Percentiles rank a stretch among this genome's conserved stretches.
These are phyloP conservation scores for Pichia sp. DNA, from an alignment of 1,139 yeast genomes.

Conservation along the genomic window DNA sequence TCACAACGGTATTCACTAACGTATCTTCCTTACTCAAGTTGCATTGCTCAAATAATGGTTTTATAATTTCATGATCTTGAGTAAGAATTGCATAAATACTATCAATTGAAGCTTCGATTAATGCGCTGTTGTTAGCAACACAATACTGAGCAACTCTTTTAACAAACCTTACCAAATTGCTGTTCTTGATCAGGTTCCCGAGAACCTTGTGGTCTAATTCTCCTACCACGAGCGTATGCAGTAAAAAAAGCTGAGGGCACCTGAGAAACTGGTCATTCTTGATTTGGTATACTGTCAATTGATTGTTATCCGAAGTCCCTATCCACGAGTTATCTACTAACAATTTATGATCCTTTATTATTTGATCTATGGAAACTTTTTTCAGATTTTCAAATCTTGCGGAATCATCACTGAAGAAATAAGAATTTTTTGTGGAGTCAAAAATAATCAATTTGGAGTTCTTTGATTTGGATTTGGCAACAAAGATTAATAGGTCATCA, in stretches of 20 bases:
- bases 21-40: neutral
- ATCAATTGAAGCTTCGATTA: conserved; percentile 10
- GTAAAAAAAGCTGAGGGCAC: conserved; percentile 13
- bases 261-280: neutral
- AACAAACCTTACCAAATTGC: neutral
- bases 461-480: neutral
- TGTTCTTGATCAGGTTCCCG: neutral
- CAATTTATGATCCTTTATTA: neutral
- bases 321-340: conserved; percentile 13
- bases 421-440: neutral
- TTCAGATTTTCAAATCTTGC: neutral
- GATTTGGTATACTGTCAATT: conserved; percentile 4
- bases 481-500: neutral
- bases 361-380: neutral
- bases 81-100: conserved; percentile 6
- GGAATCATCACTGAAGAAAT: neutral
- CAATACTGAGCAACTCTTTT: conserved; percentile 7
- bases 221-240: conserved; percentile 1
- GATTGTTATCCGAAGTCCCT: conserved; percentile 6
- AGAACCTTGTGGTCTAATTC: neutral
- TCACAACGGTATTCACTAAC: conserved; percentile 11
- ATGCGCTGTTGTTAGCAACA: conserved; percentile 1
- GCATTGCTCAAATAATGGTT: conserved; percentile 1
- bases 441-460: conserved; percentile 2
- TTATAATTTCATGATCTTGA: neutral